Base-by-base conservation (phyloP, 306 rosid species). In the Quercus cerris region DNA sequence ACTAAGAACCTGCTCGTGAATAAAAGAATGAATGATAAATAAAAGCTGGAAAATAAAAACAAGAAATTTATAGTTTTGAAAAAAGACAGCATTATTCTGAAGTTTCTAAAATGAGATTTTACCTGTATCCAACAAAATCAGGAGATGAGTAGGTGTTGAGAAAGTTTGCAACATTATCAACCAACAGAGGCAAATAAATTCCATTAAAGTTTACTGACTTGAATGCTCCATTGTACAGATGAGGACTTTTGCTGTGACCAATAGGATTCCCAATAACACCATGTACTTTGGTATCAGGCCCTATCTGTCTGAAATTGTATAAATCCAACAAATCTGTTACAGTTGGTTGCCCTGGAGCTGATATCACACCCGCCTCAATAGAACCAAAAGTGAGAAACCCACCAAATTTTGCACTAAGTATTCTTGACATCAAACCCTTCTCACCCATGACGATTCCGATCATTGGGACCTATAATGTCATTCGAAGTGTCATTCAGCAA, bases 231-330 rank as follows among this genome's bases (percentile, higher is more conserved):
- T 92, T 92, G 78, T 84, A 92, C 33, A 92, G 79, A 87, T 84
- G 86, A 56, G 94, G 93, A 55, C 91, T 87, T 77, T 82, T 90
- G 86, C 91, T 85, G 71, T 90, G 93, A 68, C 88, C 75, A 38
- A 87, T 82, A 5, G 97, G 93, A 52, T 92, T 92, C 88, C 97
- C 97, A 10, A 92, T 84, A 70, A 85, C 89, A 57, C 94, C 97
- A 76, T 85, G 87, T 7, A 92, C 88, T 88, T 90, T 88, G 71
- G 97, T 90, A 75, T 77, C 88, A 2, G 84, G 74, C 33, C 90
- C 89, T 56, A 92, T 81, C 38, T 66, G 86, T 84, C 93, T 87
- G 74, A 92, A 90, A 77, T 90, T 92, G 89, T 90, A 90, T 51
- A 90, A 87, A 55, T 84, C 88, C 83, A 92, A 73, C 59, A 90